Conservation (phyloP, 2,329 filamentous ascomycete species). For the Trichoderma aggressivum region DNA sequence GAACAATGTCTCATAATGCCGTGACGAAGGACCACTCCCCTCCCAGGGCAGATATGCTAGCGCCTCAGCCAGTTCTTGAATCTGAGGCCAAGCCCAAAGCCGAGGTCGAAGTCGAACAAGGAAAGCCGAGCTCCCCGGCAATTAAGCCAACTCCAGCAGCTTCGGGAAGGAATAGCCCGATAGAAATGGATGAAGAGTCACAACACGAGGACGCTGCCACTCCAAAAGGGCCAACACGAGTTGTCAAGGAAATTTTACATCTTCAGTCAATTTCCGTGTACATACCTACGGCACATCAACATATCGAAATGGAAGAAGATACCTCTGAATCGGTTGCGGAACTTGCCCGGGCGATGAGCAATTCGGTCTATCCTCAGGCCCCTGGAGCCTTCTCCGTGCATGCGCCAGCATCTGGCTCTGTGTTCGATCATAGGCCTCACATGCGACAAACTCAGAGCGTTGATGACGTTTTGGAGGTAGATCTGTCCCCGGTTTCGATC, state of each 20-base stretch:
- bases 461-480: constrained; percentile 44
- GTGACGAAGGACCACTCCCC: constrained; percentile 12
- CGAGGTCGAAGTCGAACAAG: constrained; percentile 6
- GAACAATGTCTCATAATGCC: not conserved
- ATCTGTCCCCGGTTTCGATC: constrained; percentile 50
- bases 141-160: constrained; percentile 27
- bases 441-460: not conserved
- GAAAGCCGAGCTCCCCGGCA: constrained; percentile 29
- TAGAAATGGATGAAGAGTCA: constrained; percentile 17
- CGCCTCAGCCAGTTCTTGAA: not conserved
- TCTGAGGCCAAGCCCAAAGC: not conserved
- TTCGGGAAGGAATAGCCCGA: not conserved
- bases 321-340: constrained; percentile 29
- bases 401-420: constrained; percentile 18
- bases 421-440: not conserved
- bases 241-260: constrained; percentile 54
- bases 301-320: constrained; percentile 36
- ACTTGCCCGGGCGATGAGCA: constrained; percentile 32
- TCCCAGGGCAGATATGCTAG: constrained; percentile 7
- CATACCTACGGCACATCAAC: constrained; percentile 48
- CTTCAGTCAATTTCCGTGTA: constrained; percentile 53
- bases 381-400: constrained; percentile 61
- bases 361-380: constrained; percentile 48
- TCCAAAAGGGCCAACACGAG: constrained; percentile 50
- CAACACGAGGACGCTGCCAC: constrained; percentile 44